Evolutionary conservation across 1,284 basidiomycete species (phyloP).

Genomic region (Entoloma clypeatum): DNA sequence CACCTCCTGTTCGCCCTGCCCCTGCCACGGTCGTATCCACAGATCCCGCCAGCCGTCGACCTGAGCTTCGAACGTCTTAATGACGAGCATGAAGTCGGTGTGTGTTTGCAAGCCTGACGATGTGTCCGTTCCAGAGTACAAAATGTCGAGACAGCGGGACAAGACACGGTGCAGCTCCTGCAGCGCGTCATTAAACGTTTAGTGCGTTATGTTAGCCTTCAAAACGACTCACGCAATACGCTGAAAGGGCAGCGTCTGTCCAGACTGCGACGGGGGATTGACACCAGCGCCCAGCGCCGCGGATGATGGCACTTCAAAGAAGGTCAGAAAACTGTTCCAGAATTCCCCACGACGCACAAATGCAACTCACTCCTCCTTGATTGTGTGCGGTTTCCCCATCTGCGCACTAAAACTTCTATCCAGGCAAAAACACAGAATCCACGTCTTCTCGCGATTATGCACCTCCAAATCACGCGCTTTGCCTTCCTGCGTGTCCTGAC

Average conservation of each 20-base stretch:
- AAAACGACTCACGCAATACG: slow-evolving; percentile 58
- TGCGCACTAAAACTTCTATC: slow-evolving; percentile 91
- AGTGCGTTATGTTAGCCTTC: background rate
- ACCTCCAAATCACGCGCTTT: slow-evolving; percentile 76
- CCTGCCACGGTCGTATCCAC: slow-evolving; percentile 43
- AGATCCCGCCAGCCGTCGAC: slow-evolving; percentile 65
- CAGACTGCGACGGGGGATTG: slow-evolving; percentile 57
- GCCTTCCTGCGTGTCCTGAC: slow-evolving; percentile 72
- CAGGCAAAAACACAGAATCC: slow-evolving; percentile 88
- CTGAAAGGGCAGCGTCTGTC: slow-evolving; percentile 61
- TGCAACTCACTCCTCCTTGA: slow-evolving; percentile 76
- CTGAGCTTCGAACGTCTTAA: slow-evolving; percentile 83
- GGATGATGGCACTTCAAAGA: slow-evolving; percentile 79
- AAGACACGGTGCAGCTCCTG: slow-evolving; percentile 86
- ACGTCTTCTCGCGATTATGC: slow-evolving; percentile 91
- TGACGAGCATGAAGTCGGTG: slow-evolving; percentile 81
- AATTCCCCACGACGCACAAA: slow-evolving; percentile 14
- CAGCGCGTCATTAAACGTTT: background rate
- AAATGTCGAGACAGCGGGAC: slow-evolving; percentile 83
- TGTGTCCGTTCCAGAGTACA: slow-evolving; percentile 82
- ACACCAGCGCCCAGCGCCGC: slow-evolving; percentile 75
- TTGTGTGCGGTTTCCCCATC: slow-evolving; percentile 87
- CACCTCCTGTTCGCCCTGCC: slow-evolving; percentile 27
- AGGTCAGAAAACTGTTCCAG: no score
- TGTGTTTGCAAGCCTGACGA: slow-evolving; percentile 84